These are phyloP conservation scores for Populus tremula DNA, from an alignment of 345 rosid species.

Conservation along the genomic window DNA sequence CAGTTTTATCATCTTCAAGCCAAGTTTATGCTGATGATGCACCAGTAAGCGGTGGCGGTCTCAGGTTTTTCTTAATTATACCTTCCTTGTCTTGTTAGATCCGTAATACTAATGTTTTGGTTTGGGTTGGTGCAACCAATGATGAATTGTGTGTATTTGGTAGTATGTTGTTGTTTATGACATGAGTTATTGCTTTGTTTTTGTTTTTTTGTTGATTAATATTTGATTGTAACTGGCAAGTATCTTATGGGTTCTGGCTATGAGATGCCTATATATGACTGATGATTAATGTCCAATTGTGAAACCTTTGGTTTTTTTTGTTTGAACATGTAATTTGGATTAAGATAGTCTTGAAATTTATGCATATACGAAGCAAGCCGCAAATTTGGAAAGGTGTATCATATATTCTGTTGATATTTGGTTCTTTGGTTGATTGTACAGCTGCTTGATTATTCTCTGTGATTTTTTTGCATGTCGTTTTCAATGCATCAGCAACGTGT, in stretches of 20 bases:
- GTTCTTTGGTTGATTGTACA: constrained; percentile 3
- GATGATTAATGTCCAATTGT: not conserved
- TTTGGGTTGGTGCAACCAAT: not conserved
- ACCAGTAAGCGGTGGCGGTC: constrained; percentile 91
- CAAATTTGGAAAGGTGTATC: not conserved
- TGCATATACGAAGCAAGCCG: not conserved
- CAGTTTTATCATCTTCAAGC: constrained; percentile 68
- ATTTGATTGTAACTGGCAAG: not conserved
- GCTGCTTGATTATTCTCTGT: not conserved
- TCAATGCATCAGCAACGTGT: not conserved
- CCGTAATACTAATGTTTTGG: not conserved
- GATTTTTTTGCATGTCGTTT: not conserved
- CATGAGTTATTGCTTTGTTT: not conserved
- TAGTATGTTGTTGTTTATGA: not conserved
- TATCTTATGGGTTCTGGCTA: not conserved
- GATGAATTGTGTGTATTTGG: not conserved
- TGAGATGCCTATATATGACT: not conserved
- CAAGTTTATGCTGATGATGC: constrained; percentile 72
- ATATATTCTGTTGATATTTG: not conserved
- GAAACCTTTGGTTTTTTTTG: not conserved
- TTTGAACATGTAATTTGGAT: not conserved
- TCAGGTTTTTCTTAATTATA: constrained; percentile 48
- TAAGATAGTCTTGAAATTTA: too few species aligned
- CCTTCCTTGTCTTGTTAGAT: constrained; percentile 6
- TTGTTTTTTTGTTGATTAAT: not conserved